Conservation (phyloP, 1,139 yeast species). For the Yamadazyma sp. region DNA sequence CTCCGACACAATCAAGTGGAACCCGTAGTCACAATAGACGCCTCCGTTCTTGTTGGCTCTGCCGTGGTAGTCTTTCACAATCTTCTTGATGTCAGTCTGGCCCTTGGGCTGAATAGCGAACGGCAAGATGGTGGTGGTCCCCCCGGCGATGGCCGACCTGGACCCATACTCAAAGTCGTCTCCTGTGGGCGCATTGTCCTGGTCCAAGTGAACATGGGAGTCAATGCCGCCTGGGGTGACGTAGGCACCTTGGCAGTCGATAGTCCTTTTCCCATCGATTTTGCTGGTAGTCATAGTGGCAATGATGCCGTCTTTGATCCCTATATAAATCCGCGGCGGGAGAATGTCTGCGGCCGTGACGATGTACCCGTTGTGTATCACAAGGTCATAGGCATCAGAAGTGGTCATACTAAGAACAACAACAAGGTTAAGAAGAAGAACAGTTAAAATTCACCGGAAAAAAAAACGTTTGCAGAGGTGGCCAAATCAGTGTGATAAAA, state of each 20-base stretch:
- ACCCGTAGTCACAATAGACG: constrained; percentile 43
- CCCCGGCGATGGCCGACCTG: constrained; percentile 72
- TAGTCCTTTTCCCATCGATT: constrained; percentile 26
- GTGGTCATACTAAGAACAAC: not conserved
- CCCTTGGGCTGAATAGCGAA: constrained; percentile 42
- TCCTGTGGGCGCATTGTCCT: constrained; percentile 87
- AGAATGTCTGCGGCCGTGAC: constrained; percentile 39
- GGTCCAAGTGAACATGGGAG: constrained; percentile 71
- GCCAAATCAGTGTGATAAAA: no score
- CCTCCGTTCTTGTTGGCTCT: constrained; percentile 28
- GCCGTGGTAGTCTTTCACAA: constrained; percentile 29
- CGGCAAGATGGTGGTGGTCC: constrained; percentile 45
- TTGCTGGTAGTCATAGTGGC: constrained; percentile 33
- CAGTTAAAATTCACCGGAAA: not conserved
- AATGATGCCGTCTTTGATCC: constrained; percentile 37
- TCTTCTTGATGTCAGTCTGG: constrained; percentile 20
- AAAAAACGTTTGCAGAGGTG: no score
- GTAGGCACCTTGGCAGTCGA: constrained; percentile 46
- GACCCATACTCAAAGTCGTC: constrained; percentile 87
- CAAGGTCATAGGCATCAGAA: constrained; percentile 21
- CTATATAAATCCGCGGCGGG: constrained; percentile 32
- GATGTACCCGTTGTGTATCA: constrained; percentile 30
- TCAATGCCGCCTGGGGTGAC: constrained; percentile 52
- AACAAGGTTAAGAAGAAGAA: not conserved
- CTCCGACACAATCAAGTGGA: constrained; percentile 38